These are phyloP conservation scores for Colletotrichum camelliae DNA, from an alignment of 2,329 filamentous ascomycete genomes.

Conservation along the genomic window DNA sequence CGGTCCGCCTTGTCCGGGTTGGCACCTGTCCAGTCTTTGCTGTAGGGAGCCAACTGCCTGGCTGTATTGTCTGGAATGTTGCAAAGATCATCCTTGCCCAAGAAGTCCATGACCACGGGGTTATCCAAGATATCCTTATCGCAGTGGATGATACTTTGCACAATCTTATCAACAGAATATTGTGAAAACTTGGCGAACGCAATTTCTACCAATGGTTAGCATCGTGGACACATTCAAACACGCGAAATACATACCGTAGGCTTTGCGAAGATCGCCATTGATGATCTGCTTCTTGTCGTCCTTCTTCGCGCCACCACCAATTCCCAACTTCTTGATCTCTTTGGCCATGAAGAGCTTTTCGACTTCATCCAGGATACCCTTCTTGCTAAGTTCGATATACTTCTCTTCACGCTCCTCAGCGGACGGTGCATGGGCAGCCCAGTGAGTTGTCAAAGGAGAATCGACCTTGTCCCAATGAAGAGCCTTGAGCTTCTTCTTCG, in stretches of 20 bases:
- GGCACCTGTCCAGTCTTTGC: slow-evolving; percentile 93
- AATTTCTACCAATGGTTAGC: slow-evolving; percentile 64
- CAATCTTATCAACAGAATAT: slow-evolving; percentile 80
- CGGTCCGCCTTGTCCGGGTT: slow-evolving; percentile 78
- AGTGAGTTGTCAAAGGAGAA: slow-evolving; percentile 87
- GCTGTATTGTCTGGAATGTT: slow-evolving; percentile 88
- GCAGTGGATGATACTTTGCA: slow-evolving; percentile 94
- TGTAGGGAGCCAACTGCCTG: slow-evolving; percentile 94
- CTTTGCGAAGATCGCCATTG: slow-evolving; percentile 85
- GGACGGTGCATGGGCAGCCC: slow-evolving; percentile 87
- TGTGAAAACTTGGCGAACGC: slow-evolving; percentile 93
- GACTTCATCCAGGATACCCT: slow-evolving; percentile 96
- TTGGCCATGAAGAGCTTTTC: slow-evolving; percentile 98
- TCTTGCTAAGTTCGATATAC: slow-evolving; percentile 89
- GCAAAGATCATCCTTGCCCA: slow-evolving; percentile 91
- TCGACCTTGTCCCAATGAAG: slow-evolving; percentile 99
- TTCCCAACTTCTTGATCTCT: slow-evolving; percentile 88
- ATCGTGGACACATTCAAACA: neutral
- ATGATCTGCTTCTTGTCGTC: slow-evolving; percentile 98
- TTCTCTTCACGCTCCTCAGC: slow-evolving; percentile 92
- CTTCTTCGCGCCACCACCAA: slow-evolving; percentile 70
- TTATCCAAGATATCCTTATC: slow-evolving; percentile 90
- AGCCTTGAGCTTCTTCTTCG: slow-evolving; percentile 99
- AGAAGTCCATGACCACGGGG: slow-evolving; percentile 92
- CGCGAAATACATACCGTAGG: slow-evolving; percentile 65